Percentiles rank a stretch among this genome's conserved stretches.
phyloP scores from a whole-genome alignment of 257 asterid species.

The Nicotiana otophora region DNA sequence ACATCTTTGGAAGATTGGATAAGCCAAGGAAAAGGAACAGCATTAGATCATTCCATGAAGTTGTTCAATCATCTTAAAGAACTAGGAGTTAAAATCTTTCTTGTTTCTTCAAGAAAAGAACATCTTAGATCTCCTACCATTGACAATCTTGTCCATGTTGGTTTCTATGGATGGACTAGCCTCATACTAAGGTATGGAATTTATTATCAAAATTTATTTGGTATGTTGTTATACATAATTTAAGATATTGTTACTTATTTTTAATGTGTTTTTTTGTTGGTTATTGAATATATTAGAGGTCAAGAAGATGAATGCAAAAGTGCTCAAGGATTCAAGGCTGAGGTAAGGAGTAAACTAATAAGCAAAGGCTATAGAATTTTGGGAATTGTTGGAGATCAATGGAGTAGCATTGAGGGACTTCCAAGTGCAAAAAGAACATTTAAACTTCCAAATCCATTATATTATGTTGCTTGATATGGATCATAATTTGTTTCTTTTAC shows the following conservation, averaged over 20 bases:
- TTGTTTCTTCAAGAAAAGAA: slow-evolving; percentile 74
- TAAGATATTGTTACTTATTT: background rate
- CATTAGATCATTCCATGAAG: slow-evolving; percentile 42
- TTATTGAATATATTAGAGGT: slow-evolving; percentile 23
- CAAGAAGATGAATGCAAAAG: slow-evolving; percentile 38
- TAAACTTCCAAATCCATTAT: slow-evolving; percentile 73
- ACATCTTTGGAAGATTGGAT: slow-evolving; percentile 73
- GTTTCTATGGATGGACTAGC: slow-evolving; percentile 62
- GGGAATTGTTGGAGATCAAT: slow-evolving; percentile 68
- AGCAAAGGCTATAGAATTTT: slow-evolving; percentile 44
- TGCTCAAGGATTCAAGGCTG: slow-evolving; percentile 43
- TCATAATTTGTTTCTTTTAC: background rate
- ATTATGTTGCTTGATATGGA: slow-evolving; percentile 42
- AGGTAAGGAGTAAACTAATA: slow-evolving; percentile 46
- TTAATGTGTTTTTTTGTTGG: background rate
- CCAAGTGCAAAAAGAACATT: slow-evolving; percentile 57
- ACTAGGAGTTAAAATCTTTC: slow-evolving; percentile 40
- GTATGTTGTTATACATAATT: background rate
- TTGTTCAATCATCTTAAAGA: slow-evolving; percentile 61
- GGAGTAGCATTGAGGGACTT: slow-evolving; percentile 72
- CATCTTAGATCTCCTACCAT: slow-evolving; percentile 64
- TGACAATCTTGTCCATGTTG: slow-evolving; percentile 66
- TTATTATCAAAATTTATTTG: background rate
- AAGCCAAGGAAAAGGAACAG: slow-evolving; percentile 59
- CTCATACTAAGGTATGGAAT: slow-evolving; percentile 52